phyloP scores from a whole-genome alignment of 129 eudicot genomes.

The Solidago caesia region DNA sequence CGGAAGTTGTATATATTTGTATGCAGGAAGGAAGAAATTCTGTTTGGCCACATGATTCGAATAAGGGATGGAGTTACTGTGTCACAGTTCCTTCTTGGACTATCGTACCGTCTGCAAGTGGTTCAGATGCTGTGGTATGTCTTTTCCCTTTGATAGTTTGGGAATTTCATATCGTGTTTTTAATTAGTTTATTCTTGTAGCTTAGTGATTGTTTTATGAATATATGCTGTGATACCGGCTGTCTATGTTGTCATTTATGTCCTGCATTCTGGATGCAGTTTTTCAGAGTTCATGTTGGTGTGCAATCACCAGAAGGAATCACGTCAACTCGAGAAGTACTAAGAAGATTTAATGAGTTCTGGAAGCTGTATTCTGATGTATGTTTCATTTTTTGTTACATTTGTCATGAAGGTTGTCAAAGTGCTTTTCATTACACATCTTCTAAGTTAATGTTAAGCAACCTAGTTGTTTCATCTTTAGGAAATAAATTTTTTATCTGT shows the following conservation, averaged over 20 bases:
- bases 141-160: background rate
- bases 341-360: constrained; percentile 77
- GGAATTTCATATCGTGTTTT: background rate
- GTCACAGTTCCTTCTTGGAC: constrained; percentile 88
- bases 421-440: background rate
- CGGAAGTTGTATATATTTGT: background rate
- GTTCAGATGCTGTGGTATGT: constrained; percentile 67
- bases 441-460: no score
- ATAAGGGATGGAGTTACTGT: constrained; percentile 86
- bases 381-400: constrained; percentile 15
- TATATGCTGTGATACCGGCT: constrained; percentile 10
- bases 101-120: constrained; percentile 41
- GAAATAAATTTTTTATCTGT: background rate
- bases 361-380: constrained; percentile 75
- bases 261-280: constrained; percentile 41
- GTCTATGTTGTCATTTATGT: constrained; percentile 34
- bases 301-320: constrained; percentile 82
- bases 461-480: constrained; percentile 2
- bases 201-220: constrained; percentile 10
- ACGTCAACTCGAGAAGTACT: constrained; percentile 59
- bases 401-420: background rate
- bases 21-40: constrained; percentile 65
- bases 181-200: constrained; percentile 1
- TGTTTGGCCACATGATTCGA: constrained; percentile 82
- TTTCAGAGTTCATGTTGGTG: constrained; percentile 81